Percentiles rank a stretch among this genome's conserved stretches.
Evolutionary conservation across 306 rosid species (phyloP).

Genomic region (Quercus ilex): DNA sequence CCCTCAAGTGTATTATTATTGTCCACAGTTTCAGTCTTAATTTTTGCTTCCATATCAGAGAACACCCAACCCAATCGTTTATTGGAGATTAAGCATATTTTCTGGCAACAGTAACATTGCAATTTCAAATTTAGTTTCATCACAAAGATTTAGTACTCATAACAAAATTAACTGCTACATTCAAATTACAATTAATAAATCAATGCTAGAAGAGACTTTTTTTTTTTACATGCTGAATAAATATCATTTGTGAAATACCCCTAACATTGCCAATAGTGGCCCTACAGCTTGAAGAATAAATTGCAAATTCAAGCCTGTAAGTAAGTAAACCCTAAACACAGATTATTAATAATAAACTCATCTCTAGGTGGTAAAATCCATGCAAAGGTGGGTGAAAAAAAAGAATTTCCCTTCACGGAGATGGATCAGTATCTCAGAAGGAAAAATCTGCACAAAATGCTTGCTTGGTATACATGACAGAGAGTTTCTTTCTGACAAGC

Average conservation of each 20-base stretch:
- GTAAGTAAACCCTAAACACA: background rate
- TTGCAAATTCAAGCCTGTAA: background rate
- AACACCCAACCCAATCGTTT: background rate
- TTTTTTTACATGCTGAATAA: background rate
- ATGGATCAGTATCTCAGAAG: background rate
- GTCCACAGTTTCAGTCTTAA: conserved; percentile 14
- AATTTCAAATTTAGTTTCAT: background rate
- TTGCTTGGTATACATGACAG: background rate
- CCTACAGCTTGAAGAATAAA: background rate
- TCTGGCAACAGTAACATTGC: background rate
- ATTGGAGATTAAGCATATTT: background rate
- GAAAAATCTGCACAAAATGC: background rate
- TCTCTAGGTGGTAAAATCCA: background rate
- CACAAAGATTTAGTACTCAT: background rate
- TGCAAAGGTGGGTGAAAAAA: background rate
- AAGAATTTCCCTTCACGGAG: background rate
- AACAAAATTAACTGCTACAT: background rate
- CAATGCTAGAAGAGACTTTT: background rate
- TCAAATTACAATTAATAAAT: background rate
- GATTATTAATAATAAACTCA: background rate
- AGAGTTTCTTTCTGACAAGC: background rate
- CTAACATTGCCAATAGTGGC: background rate
- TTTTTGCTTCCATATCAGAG: conserved; percentile 20
- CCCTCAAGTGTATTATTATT: background rate
- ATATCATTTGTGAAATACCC: background rate